A percentile compares a stretch with the other conserved stretches of the same genome.
Evolutionary conservation across 441 rosid genomes (phyloP).

Genomic region (Mallotus japonicus): DNA sequence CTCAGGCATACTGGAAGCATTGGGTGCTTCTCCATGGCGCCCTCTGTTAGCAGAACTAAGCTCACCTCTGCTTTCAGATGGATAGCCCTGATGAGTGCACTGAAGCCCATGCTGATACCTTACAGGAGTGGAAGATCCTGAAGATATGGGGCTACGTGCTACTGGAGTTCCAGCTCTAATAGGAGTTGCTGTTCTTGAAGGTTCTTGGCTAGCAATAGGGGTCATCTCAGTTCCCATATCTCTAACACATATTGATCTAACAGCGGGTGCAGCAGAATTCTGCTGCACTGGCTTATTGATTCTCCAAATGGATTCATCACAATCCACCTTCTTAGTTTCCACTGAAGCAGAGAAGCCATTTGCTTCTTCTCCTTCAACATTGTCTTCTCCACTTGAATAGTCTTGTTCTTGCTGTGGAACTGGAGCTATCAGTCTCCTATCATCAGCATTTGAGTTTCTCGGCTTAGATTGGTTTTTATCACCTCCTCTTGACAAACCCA

Average conservation of each 20-base stretch:
- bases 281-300: conserved; percentile 42
- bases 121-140: conserved; percentile 67
- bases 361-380: conserved; percentile 25
- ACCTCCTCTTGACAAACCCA: conserved; percentile 57
- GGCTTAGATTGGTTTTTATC: conserved; percentile 50
- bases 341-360: conserved; percentile 32
- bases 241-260: conserved; percentile 74
- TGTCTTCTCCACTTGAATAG: conserved; percentile 53
- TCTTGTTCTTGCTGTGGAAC: conserved; percentile 74
- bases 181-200: conserved; percentile 85
- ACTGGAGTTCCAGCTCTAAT: conserved; percentile 76
- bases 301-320: conserved; percentile 63
- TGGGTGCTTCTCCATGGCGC: conserved; percentile 28
- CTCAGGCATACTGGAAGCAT: conserved; percentile 24
- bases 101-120: conserved; percentile 41
- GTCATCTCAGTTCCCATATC: conserved; percentile 99
- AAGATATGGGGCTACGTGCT: conserved; percentile 68
- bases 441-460: conserved; percentile 85
- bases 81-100: conserved; percentile 27
- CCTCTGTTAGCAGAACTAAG: conserved; percentile 28
- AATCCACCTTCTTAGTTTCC: conserved; percentile 72
- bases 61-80: conserved; percentile 29
- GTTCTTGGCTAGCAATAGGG: conserved; percentile 87
- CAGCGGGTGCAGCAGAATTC: conserved; percentile 34
- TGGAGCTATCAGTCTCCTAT: conserved; percentile 76